A percentile compares a stretch with the other conserved stretches of the same genome.
Conservation (phyloP, 1,284 basidiomycete species). For the Coniferiporia weirii region DNA sequence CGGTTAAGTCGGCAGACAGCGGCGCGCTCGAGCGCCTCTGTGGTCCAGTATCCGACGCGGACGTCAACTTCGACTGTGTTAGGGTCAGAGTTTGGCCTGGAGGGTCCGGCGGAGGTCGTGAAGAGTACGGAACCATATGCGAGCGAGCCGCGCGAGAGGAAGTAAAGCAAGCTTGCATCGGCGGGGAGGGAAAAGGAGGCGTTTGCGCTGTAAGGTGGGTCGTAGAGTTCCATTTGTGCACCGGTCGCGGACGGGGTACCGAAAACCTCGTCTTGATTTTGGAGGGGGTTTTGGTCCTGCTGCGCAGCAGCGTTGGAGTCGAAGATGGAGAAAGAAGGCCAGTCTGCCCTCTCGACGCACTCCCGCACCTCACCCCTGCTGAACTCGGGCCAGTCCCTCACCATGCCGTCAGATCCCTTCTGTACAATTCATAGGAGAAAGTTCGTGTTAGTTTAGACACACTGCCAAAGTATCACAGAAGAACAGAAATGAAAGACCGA, state of each 20-base stretch:
- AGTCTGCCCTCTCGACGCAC: not conserved
- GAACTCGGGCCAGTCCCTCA: constrained; percentile 8
- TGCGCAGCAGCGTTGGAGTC: not conserved
- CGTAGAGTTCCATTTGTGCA: not conserved
- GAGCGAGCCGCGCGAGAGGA: constrained; percentile 25
- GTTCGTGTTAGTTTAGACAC: not conserved
- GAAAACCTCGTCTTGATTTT: not conserved
- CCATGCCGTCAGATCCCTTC: not conserved
- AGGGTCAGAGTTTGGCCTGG: not conserved
- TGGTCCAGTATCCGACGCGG: constrained; percentile 9
- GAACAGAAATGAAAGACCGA: not conserved
- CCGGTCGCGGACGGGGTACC: not conserved
- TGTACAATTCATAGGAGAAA: not conserved
- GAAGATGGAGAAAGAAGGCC: not conserved
- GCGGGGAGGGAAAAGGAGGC: constrained; percentile 24
- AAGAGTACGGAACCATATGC: constrained; percentile 21
- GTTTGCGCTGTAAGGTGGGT: constrained; percentile 4
- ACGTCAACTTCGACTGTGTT: constrained; percentile 24
- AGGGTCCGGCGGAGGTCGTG: not conserved
- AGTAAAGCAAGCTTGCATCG: constrained; percentile 23
- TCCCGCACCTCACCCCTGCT: not conserved
- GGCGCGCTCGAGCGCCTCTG: constrained; percentile 15
- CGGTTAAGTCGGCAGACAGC: constrained; percentile 25
- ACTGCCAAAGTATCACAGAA: not conserved
- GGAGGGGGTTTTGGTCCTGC: not conserved